Base-by-base conservation (phyloP, 345 rosid species). In the Barbarea vulgaris region DNA sequence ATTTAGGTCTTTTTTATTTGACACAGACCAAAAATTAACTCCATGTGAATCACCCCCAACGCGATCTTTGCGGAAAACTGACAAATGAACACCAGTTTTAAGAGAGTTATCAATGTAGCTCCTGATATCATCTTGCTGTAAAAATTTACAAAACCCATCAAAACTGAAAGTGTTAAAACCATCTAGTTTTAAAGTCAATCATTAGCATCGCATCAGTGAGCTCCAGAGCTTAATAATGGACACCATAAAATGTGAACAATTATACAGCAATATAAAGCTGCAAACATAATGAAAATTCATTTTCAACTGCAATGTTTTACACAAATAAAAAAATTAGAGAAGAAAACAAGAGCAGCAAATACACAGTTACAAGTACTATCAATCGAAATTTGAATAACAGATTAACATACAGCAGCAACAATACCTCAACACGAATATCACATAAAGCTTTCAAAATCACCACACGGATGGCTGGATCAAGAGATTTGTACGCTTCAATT, bases 401-500 rank as follows among this genome's bases (percentile, higher is more conserved):
- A 56, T 58, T 5, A 7, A 13, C 39, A 55, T 46, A 55, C 24
- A 69, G 51, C 37, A 62, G 75, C 57, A 53, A 64, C 47, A 55
- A 60, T 89, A 95, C 99, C 99, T 93, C 99, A 67, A 89, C 98
- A 72, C 98, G 97, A 64, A 96, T 96, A 83, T 96, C 99, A 66
- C 98, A 96, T 19, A 96, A 72, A 9, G 98, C 99, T 86, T 91
- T 96, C 85, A 96, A 79, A 71, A 96, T 96, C 85, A 91, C 89
- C 81, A 93, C 95, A 62, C 99, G 98, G 61, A 89, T 84, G 69
- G 90, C 87, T 67, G 99, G 97, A 81, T 96, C 97, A 81, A 96
- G 97, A 47, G 87, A 76, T 77, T 84, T 96, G 82, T 96, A 96
- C 36, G 41, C 73, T 78, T 91, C 97, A 83, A 84, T 65, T 86